Evolutionary conservation across 2,329 filamentous ascomycete species (phyloP).

Genomic region (Monosporascus ibericus): DNA sequence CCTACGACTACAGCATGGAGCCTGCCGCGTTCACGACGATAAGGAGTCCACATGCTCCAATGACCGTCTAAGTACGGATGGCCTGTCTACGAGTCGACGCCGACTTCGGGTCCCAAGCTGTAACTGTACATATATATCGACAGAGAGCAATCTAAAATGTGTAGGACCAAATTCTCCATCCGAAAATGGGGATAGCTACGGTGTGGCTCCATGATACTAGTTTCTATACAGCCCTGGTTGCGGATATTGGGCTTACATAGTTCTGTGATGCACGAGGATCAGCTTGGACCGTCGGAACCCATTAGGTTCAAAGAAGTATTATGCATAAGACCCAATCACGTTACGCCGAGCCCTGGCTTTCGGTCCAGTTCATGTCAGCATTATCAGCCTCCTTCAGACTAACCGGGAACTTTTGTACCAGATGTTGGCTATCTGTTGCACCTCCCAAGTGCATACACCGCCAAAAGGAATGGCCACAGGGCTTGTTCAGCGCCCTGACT

Average conservation of each 20-base stretch:
- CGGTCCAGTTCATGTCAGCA: not conserved
- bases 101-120: not conserved
- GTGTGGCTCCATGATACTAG: too few species aligned
- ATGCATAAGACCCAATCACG: not conserved
- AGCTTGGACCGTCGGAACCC: not conserved
- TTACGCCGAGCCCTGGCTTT: not conserved
- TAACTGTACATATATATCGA: not conserved
- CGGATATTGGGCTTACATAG: too few species aligned
- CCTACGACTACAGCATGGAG: too few species aligned
- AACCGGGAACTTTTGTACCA: not conserved
- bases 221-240: too few species aligned
- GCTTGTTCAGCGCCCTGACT: not conserved
- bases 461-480: not conserved
- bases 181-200: not conserved
- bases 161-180: not conserved
- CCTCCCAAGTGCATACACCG: not conserved
- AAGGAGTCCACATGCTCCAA: not conserved
- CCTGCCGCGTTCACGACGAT: not conserved
- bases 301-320: not conserved
- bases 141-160: too few species aligned
- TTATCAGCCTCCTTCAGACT: not conserved
- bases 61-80: too few species aligned
- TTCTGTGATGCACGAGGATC: too few species aligned
- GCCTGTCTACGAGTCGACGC: not conserved
- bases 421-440: not conserved